These are phyloP conservation scores for Podospora fimiseda DNA, from an alignment of 495 filamentous ascomycete species.

Conservation along the genomic window DNA sequence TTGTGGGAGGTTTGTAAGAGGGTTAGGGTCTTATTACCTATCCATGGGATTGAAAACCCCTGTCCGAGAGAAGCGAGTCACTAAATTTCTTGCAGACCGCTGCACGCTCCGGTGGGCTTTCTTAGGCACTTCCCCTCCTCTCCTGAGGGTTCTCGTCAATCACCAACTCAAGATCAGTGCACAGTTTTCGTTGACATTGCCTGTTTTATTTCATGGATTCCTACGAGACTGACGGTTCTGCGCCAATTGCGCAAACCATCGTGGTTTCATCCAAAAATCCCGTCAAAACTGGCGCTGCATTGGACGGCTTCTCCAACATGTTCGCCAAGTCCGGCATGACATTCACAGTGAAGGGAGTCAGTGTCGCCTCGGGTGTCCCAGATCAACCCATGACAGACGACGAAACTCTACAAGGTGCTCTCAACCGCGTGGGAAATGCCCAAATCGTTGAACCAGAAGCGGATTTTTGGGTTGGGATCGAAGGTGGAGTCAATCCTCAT, in stretches of 20 bases:
- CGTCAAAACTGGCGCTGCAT: constrained; percentile 21
- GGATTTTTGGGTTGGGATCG: constrained; percentile 26
- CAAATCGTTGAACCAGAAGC: constrained; percentile 11
- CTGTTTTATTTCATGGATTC: neutral
- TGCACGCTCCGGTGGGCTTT: no score
- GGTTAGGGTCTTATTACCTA: no score
- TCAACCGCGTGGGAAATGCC: constrained; percentile 21
- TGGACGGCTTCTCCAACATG: constrained; percentile 18
- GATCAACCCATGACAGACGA: constrained; percentile 24
- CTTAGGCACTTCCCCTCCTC: no score
- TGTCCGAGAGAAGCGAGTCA: no score
- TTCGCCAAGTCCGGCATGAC: constrained; percentile 19
- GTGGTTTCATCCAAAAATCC: constrained; percentile 23
- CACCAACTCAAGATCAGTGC: no score
- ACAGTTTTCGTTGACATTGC: no score
- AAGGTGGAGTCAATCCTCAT: constrained; percentile 22
- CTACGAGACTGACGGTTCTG: neutral
- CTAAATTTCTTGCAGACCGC: no score
- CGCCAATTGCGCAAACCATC: constrained; percentile 4
- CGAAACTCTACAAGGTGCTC: constrained; percentile 21
- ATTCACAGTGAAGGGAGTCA: constrained; percentile 24
- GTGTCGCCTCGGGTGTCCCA: constrained; percentile 22
- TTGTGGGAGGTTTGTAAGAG: no score
- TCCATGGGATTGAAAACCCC: no score
- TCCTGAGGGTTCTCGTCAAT: no score